Base-by-base conservation (phyloP, 169 alveolate species). In the Haemoproteus tartakovskyi region DNA sequence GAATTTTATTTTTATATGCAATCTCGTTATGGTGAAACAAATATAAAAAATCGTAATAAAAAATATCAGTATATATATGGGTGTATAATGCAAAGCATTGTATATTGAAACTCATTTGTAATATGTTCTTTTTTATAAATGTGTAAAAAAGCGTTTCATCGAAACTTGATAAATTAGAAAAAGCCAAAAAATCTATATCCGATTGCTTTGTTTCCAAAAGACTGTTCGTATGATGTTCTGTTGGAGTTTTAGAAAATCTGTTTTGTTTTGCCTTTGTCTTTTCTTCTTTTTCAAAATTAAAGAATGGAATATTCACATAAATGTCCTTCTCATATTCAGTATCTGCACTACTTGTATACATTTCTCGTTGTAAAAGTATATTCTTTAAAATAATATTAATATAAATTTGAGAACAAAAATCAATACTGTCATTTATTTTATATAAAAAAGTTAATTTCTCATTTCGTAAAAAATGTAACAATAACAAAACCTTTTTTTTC, bases 361-460 rank as follows among this genome's bases (percentile, higher is more conserved):
- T 6, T 6, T 6, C 9, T 6, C 9, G 14, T 33, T 33, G 43
- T 33, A 33, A 33, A n/a, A 70, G 37, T 11, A 70, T 47, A 56
- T 70, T 70, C 26, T 56, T 70, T 60, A 70, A 50, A 56, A 70
- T 56, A 12, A 37, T 43, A 21, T 70, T 70, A 29, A 70, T 70
- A 26, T 70, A 70, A 56, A 70, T 70, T 38, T 70, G 84, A 12
- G 84, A 70, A 47, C 84, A 70, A 14, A 70, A 70, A 16, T 70
- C 84, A 8, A 70, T 70, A 9, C 57, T 70, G 48, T 70, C 84
- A 56, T 70, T 70, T 8, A 70, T 26, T 47, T 70, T 70, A 27
- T 70, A 70, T 45, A 70, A 48, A 22, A 70, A 70, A 33, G 57
- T 70, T 11, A 70, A 41, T 2, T 59, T 24, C 1, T 70, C 78